Evolutionary conservation across 2,329 filamentous ascomycete species (phyloP), one percentile per base, ranked within the genome.

Genomic region (Trichoderma afroharzianum): DNA sequence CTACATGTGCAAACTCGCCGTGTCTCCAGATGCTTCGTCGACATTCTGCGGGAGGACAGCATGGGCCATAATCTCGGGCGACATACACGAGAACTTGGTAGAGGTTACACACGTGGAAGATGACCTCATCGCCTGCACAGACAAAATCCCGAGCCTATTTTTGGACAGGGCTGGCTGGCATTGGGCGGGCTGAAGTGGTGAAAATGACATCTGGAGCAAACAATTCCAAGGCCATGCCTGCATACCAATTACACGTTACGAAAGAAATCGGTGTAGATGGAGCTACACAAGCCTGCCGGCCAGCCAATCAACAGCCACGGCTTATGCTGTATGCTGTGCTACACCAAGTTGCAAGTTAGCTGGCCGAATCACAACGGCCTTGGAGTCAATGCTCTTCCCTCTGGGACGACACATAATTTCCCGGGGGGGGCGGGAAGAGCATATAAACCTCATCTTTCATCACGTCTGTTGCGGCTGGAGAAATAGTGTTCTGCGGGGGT

Each of bases 251-350:
- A 28, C 18, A 59, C n/a, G 57, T 32, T 32, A 33, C 57, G 57
- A 47, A 33, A 53, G 14, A 24, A 69, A 69, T 61, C 66, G 57
- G 66, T 69, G 66, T 68, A 69, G 39, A 69, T 36, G 39, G n/a
- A 58, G 55, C 39, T 50, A 62, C 66, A 69, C 66, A 36, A 2
- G 57, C 18, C 18, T 21, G 57, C 18, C 57, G 6, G 18, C 15
- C 30, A 53, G 58, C 68, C 68, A 70, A 70, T 70, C 59, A 70
- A 21, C 32, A 6, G 24, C 18, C 43, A 26, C 21, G 47, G 47
- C 43, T 32, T 57, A 14, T n/a, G n/a, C n/a, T n/a, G n/a, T 55
- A 70, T 70, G 47, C 33, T 70, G 68, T 70, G 32, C n/a, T 53
- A 63, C 59, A 18, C 36, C 36, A 50, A 57, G 26, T 18, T 47